These are phyloP conservation scores for Oenanthe javanica DNA, from an alignment of 140 eudicot species.

Conservation along the genomic window DNA sequence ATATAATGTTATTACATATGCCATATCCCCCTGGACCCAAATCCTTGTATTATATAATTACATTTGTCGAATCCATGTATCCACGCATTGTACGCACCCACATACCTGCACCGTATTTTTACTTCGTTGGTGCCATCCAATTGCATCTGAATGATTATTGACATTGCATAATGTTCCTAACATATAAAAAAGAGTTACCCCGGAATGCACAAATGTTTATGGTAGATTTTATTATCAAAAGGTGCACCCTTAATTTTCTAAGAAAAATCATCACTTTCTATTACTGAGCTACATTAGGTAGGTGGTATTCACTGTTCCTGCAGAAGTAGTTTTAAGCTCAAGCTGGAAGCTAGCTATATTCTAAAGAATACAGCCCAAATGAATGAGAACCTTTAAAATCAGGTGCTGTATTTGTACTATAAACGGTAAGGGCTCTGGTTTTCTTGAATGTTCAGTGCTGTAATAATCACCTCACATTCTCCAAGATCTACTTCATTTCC, in stretches of 20 bases:
- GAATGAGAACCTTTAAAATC: not conserved
- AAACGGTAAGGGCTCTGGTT: not conserved
- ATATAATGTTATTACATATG: too few species aligned
- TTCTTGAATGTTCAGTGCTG: not conserved
- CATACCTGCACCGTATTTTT: too few species aligned
- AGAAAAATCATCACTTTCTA: not conserved
- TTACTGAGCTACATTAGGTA: not conserved
- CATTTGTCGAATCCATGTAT: too few species aligned
- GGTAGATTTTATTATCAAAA: not conserved
- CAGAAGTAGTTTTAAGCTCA: not conserved
- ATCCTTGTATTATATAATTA: too few species aligned
- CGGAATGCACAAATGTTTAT: not conserved
- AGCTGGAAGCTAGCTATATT: too few species aligned
- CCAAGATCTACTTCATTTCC: not conserved
- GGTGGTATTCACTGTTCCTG: not conserved
- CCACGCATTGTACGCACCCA: too few species aligned
- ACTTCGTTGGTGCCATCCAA: not conserved
- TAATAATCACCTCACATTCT: not conserved
- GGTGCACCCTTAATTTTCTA: not conserved
- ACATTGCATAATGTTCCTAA: not conserved
- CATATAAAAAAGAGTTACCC: not conserved
- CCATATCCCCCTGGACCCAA: too few species aligned
- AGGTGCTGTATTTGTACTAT: not conserved
- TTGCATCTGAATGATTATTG: not conserved
- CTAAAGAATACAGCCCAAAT: too few species aligned